Evolutionary conservation across 179 eudicot species (phyloP), one percentile per base, ranked within the genome.

Genomic region (Beta corolliflora): DNA sequence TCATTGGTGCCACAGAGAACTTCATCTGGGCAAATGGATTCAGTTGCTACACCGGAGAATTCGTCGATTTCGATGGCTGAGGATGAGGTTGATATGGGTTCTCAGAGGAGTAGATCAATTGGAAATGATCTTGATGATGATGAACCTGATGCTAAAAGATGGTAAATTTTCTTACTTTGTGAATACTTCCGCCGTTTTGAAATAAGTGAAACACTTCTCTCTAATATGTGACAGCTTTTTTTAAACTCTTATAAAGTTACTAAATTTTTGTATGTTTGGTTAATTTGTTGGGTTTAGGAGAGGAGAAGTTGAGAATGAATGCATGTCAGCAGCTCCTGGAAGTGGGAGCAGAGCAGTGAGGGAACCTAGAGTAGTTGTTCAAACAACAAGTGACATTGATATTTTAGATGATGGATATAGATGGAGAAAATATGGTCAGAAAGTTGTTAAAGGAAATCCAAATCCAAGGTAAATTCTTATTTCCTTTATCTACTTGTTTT

Each of bases 371-470:
- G 94, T 93, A 61, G 98, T 93, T 2, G 96, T 93, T 77, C 96
- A 93, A 77, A 92, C 94, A 53, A 87, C 88, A 14, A 93, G 98
- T 88, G 96, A 93, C 77, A 91, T 92, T 77, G 96, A 92, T 88
- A 93, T 93, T 52, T 93, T 93, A 25, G 94, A 92, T 86, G 97
- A 93, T 86, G 97, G 96, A 6, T 93, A 92, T 80, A 88, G 95
- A 77, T 93, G 97, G 97, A 92, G 97, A 79, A 93, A 93, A 81
- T 93, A 93, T 84, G 97, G 97, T 18, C 97, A 93, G 81, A 93
- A 93, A 64, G 96, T 91, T 29, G 97, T 93, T 9, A 93, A 92
- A 81, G 96, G 96, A 59, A 92, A 93, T 84, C 94, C 98, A 36
- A 92, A 93, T 85, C 98, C 98, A 77, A 93, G 98, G 98, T 93